These are phyloP conservation scores for Aethionema arabicum DNA, from an alignment of 345 rosid genomes.

Conservation along the genomic window DNA sequence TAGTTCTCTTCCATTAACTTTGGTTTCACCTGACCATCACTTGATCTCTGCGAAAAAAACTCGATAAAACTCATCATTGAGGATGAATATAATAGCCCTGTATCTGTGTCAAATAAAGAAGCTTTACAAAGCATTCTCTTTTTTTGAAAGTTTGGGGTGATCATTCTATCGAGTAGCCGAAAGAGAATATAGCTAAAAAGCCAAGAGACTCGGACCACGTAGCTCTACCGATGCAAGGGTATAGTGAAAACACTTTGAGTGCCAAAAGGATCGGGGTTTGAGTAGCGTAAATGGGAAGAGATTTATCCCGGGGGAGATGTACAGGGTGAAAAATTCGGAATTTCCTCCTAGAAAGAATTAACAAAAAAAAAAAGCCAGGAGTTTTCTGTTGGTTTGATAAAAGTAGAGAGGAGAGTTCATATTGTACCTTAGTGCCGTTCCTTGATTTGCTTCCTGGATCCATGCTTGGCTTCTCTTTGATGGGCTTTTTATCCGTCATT, in stretches of 20 bases:
- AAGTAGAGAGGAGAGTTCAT: background rate
- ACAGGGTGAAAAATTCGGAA: too few species aligned
- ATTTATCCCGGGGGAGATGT: too few species aligned
- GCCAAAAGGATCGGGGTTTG: too few species aligned
- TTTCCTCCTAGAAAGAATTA: too few species aligned
- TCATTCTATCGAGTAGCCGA: too few species aligned
- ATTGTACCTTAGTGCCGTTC: constrained; percentile 66
- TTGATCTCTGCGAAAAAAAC: constrained; percentile 51
- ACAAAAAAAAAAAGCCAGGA: too few species aligned
- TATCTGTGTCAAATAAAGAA: too few species aligned
- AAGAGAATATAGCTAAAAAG: background rate
- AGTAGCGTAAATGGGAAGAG: too few species aligned
- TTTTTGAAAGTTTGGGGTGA: too few species aligned
- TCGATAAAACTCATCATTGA: background rate
- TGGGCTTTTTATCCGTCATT: constrained; percentile 55
- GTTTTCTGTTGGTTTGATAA: constrained; percentile 1
- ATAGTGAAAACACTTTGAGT: too few species aligned
- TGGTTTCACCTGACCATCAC: constrained; percentile 54
- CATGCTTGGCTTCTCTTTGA: constrained; percentile 55
- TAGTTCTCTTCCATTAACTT: constrained; percentile 56
- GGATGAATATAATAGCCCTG: background rate
- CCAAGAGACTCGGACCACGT: too few species aligned
- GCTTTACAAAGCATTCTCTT: background rate
- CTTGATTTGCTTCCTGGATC: constrained; percentile 74
- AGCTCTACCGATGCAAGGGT: too few species aligned